Base-by-base conservation (phyloP, 345 rosid genomes). In the Lepidium didymum region DNA sequence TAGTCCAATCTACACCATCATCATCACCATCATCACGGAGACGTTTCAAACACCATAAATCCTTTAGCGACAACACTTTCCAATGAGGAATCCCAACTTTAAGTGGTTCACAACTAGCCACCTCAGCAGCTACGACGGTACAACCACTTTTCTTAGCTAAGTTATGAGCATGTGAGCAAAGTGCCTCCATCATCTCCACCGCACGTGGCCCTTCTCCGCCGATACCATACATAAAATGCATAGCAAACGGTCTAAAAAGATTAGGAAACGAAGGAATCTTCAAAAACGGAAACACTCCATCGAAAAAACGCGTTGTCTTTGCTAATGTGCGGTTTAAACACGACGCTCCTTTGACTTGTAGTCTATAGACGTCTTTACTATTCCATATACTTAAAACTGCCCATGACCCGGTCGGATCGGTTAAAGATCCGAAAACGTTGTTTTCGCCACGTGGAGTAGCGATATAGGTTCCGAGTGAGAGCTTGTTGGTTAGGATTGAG, bases 171-270 rank as follows among this genome's bases (percentile, higher is more conserved):
- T 95, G 77, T 0, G 78, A 72, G 12, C 96, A 91, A 42, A 95
- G 77, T 12, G 89, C 85, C 53, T 76, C 81, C 66, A 86, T 63
- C 81, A 89, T 76, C 53, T 81, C 81, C 50, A 53, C 82, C 53
- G 90, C 96, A 44, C 62, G 79, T 67, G 89, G 83, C 0, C 99
- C 99, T 61, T 87, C 96, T 3, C 99, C 99, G 0, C 97, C 96
- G 16, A 91, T n/a, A 0, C 97, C 99, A 63, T 95, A 95, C 79
- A 91, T 8, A 59, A 95, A 95, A 70, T 83, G 89, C 68, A 87
- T 49, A 38, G 92, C 89, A 9, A 95, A 95, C 29, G 96, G 90
- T 27, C 88, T 73, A 38, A 95, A 95, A 68, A 95, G 54, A 71
- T 85, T 87, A 3, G 99, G 99, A 21, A 95, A 73, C 36, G 99